Evolutionary conservation across 176 grass and related monocot genomes (phyloP).

Genomic region (Zoysia japonica): DNA sequence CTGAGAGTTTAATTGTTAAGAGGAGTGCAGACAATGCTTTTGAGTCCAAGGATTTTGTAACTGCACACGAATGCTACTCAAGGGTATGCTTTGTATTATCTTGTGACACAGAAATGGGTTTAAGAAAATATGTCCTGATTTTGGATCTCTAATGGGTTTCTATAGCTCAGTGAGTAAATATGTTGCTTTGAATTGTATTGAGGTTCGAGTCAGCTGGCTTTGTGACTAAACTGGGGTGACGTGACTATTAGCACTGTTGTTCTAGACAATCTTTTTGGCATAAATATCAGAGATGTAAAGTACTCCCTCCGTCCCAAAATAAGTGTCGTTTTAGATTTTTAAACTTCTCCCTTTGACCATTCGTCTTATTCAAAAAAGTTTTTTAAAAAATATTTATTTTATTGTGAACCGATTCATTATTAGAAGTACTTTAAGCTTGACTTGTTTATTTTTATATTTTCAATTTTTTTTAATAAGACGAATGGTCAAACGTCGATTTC

Average conservation of each 20-base stretch:
- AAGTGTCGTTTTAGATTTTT: too few species aligned
- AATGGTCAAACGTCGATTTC: too few species aligned
- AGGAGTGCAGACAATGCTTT: conserved; percentile 76
- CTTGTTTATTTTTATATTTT: too few species aligned
- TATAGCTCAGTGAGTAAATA: background rate
- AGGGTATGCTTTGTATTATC: conserved; percentile 52
- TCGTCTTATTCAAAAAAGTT: too few species aligned
- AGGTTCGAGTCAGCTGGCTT: background rate
- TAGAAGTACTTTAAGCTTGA: too few species aligned
- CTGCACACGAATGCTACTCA: conserved; percentile 64
- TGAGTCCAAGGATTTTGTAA: conserved; percentile 67
- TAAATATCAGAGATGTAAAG: too few species aligned
- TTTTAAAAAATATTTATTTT: too few species aligned
- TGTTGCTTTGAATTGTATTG: background rate
- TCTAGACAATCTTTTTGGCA: background rate
- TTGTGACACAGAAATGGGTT: background rate
- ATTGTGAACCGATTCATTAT: too few species aligned
- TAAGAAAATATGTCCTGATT: background rate
- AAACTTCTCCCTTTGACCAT: too few species aligned
- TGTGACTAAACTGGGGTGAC: conserved; percentile 25
- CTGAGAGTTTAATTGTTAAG: conserved; percentile 65
- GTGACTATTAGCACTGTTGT: background rate
- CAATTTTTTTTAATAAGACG: too few species aligned
- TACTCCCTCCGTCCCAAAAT: too few species aligned
- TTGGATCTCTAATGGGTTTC: background rate